These are phyloP conservation scores for Nicotiana undulata DNA, from an alignment of 257 asterid genomes.

Conservation along the genomic window DNA sequence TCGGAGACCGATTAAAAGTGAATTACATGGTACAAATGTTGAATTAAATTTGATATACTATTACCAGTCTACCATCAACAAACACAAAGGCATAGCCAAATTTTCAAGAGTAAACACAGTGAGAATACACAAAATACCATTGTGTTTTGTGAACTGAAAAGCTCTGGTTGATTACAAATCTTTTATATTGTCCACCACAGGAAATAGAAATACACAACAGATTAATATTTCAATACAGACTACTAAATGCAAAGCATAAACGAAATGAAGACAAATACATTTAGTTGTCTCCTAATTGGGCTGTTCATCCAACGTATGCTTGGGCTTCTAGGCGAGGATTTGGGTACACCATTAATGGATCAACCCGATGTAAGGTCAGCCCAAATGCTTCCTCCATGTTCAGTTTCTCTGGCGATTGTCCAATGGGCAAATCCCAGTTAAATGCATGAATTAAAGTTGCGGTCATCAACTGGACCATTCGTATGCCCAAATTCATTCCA, in stretches of 20 bases:
- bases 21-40: no score
- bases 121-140: no score
- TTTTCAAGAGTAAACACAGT: no score
- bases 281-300: neutral
- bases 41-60: no score
- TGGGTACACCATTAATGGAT: slow-evolving; percentile 46
- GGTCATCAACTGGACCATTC: slow-evolving; percentile 68
- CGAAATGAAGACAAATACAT: no score
- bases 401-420: slow-evolving; percentile 28
- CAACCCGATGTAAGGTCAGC: slow-evolving; percentile 60
- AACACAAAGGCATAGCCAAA: no score
- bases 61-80: no score
- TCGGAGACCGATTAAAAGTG: no score
- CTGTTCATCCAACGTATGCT: slow-evolving; percentile 10
- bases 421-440: slow-evolving; percentile 44
- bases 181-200: no score
- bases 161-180: no score
- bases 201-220: no score
- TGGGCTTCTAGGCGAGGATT: slow-evolving; percentile 50
- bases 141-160: no score
- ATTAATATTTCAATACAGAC: neutral
- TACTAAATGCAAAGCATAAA: neutral
- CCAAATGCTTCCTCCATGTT: slow-evolving; percentile 91
- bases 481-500: slow-evolving; percentile 65
- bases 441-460: slow-evolving; percentile 72